Base-by-base conservation (phyloP, 331 rosid genomes). In the Phaseolus coccineus region DNA sequence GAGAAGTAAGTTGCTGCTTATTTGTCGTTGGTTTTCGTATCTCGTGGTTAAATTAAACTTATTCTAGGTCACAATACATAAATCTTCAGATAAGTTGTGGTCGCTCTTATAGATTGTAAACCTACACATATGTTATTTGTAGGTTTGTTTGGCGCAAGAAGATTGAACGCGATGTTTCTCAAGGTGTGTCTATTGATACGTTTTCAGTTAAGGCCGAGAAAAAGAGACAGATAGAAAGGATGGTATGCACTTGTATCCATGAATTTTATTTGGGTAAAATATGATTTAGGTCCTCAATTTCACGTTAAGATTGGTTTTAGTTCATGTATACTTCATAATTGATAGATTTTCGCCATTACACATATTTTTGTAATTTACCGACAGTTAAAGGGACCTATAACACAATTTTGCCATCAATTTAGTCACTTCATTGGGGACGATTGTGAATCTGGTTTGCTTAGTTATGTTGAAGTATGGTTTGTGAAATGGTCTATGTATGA, bases 71-170 rank as follows among this genome's bases (percentile, higher is more conserved):
- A 67, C 8, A 52, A 15, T 67, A 55, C 35, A 25, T 55, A n/a
- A 77, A 55, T 77, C 15, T 53, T 77, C 58, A 67, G 63, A 48
- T 70, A 27, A 69, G 55, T 64, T 56, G 12, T 69, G 55, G 76
- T 55, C 31, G 59, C 28, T 40, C 53, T 16, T 77, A 56, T 46
- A 53, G 37, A n/a, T 71, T 64, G 40, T 80, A 52, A 63, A 72
- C 74, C 73, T 50, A 42, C 47, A 4, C 51, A 35, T 63, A 15
- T 81, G 55, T 71, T 55, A 53, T 87, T 16, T 83, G 42, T 81
- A 95, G 99, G 80, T 95, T 95, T 91, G 99, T 95, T 42, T 95
- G 99, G 99, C 80, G 97, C 51, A 95, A 95, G 92, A 95, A 95
- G 86, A 95, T 93, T 77, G 99, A 95, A 83, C 94, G 96, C 4